These are phyloP conservation scores for Stachybotrys elegans DNA, from an alignment of 2,329 filamentous ascomycete species.

Conservation along the genomic window DNA sequence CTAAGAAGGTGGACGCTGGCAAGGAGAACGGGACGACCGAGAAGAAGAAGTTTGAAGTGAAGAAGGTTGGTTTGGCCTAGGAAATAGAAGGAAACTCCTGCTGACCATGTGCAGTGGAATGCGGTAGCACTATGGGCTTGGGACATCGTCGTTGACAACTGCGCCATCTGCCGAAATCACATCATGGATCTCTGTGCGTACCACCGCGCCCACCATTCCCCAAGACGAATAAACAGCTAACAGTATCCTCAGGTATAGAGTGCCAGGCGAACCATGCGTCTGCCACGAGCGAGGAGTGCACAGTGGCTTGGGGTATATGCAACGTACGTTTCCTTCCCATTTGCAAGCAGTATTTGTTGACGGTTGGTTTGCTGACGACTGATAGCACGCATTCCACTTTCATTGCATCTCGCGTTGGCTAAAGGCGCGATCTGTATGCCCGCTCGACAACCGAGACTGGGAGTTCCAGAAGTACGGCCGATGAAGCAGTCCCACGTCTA, in stretches of 20 bases:
- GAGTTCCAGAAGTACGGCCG: conserved; percentile 98
- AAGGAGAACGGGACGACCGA: conserved; percentile 53
- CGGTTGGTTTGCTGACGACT: no score
- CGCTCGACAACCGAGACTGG: conserved; percentile 97
- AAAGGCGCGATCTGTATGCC: conserved; percentile 98
- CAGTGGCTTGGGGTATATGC: conserved; percentile 98
- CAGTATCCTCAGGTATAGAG: conserved; percentile 80
- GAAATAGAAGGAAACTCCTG: no score
- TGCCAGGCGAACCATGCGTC: conserved; percentile 98
- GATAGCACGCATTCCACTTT: conserved; percentile 98
- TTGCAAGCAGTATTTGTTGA: no score
- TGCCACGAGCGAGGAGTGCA: conserved; percentile 95
- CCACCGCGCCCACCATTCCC: neutral
- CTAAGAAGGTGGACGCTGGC: conserved; percentile 48
- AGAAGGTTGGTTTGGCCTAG: conserved; percentile 94
- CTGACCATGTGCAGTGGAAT: conserved; percentile 69
- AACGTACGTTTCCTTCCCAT: conserved; percentile 61
- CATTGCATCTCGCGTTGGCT: conserved; percentile 99
- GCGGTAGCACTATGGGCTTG: conserved; percentile 97
- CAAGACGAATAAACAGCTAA: neutral
- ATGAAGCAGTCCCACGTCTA: conserved; percentile 30
- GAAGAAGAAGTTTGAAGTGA: conserved; percentile 97
- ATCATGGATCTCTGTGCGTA: conserved; percentile 97
- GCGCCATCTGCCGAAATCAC: conserved; percentile 97
- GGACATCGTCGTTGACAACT: conserved; percentile 99